These are phyloP conservation scores for Bipolaris sorokiniana DNA, from an alignment of 2,329 filamentous ascomycete genomes.

Conservation along the genomic window DNA sequence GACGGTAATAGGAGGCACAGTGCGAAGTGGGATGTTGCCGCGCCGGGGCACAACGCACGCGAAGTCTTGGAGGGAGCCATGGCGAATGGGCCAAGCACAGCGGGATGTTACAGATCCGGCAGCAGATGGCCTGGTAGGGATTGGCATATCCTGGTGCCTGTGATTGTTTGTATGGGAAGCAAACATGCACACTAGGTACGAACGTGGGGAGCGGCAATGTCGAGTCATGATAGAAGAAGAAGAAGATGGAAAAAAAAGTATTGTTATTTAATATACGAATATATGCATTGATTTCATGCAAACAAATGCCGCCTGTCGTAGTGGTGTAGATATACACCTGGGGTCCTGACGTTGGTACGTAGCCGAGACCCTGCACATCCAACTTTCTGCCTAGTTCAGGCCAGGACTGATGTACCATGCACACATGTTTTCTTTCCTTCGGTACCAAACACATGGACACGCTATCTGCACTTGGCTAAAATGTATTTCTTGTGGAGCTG, in stretches of 20 bases:
- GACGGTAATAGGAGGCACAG: conserved; percentile 2
- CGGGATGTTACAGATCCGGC: background rate
- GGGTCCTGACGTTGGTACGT: background rate
- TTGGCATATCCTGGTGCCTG: background rate
- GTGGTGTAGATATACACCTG: background rate
- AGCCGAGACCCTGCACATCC: background rate
- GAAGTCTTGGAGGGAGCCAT: background rate
- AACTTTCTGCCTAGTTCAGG: background rate
- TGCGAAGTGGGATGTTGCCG: background rate
- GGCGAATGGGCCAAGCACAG: background rate
- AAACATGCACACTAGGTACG: conserved; percentile 19
- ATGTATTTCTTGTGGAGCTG: background rate
- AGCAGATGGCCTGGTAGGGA: background rate
- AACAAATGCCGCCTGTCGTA: conserved; percentile 1
- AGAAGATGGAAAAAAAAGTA: conserved; percentile 25
- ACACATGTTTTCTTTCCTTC: background rate
- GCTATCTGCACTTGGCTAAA: background rate
- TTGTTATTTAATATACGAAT: conserved; percentile 20
- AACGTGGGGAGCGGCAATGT: background rate
- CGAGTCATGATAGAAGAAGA: conserved; percentile 2
- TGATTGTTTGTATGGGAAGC: conserved; percentile 26
- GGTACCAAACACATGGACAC: background rate
- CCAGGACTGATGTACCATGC: background rate
- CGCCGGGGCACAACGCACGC: background rate
- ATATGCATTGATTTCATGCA: conserved; percentile 17